A percentile compares a stretch with the other conserved stretches of the same genome.
Evolutionary conservation across 768 basidiomycete species (phyloP).

Genomic region (Serendipita sp.): DNA sequence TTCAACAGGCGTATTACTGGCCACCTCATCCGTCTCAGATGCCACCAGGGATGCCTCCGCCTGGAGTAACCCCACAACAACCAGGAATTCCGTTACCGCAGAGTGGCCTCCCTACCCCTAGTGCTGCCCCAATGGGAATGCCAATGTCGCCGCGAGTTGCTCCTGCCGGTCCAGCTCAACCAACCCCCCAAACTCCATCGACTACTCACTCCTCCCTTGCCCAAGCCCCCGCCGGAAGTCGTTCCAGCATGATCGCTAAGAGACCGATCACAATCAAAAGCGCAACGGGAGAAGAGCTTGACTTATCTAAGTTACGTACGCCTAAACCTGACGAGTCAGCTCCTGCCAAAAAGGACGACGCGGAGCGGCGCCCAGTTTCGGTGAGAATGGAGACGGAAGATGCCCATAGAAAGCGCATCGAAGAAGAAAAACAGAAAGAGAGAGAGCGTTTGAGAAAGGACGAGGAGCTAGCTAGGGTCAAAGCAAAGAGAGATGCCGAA

Average conservation of each 20-base stretch:
- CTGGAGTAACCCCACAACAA: background rate
- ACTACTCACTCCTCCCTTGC: background rate
- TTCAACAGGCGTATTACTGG: background rate
- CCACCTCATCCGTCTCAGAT: background rate
- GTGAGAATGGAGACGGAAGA: background rate
- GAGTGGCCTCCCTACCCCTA: background rate
- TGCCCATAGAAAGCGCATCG: background rate
- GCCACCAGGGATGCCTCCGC: background rate
- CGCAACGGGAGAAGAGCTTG: background rate
- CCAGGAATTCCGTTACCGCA: background rate
- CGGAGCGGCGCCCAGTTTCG: background rate
- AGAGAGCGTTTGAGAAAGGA: background rate
- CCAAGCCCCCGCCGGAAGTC: background rate
- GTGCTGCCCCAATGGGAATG: background rate
- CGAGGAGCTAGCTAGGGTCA: background rate
- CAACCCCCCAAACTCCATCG: background rate
- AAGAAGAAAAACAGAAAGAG: background rate
- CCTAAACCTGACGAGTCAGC: background rate
- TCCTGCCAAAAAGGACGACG: background rate
- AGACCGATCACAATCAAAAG: background rate
- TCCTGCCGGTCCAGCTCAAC: background rate
- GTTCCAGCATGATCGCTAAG: background rate
- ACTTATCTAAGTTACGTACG: background rate
- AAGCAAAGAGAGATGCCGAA: background rate
- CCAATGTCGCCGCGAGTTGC: background rate